These are phyloP conservation scores for Nemania abortiva DNA, from an alignment of 2,329 filamentous ascomycete species.

Conservation along the genomic window DNA sequence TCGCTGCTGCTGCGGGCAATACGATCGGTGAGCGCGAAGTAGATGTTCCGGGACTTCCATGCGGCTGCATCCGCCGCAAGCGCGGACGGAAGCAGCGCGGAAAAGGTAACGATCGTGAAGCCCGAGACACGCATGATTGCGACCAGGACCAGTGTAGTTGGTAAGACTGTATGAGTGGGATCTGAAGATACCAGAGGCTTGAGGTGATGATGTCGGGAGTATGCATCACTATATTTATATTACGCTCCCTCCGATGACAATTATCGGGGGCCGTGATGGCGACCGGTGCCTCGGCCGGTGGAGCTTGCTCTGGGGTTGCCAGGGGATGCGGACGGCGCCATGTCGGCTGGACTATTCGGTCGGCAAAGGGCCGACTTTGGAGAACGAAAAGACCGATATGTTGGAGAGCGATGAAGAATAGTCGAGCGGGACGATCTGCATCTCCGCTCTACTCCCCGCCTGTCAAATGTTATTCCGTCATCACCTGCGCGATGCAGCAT, in stretches of 20 bases:
- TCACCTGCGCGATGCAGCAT: conserved; percentile 8
- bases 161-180: neutral
- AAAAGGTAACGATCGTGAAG: conserved; percentile 34
- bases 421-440: neutral
- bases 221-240: conserved; percentile 8
- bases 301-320: conserved; percentile 7
- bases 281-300: conserved; percentile 21
- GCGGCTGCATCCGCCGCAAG: conserved; percentile 53
- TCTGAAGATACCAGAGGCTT: neutral
- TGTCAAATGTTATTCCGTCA: neutral
- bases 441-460: neutral
- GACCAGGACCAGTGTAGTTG: neutral
- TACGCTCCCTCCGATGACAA: neutral
- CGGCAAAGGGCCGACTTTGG: neutral
- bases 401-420: conserved; percentile 10
- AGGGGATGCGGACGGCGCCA: conserved; percentile 19
- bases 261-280: conserved; percentile 1
- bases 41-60: conserved; percentile 68
- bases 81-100: conserved; percentile 35
- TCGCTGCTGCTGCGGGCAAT: conserved; percentile 62
- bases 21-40: conserved; percentile 69
- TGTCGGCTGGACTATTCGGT: conserved; percentile 25
- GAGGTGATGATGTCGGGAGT: neutral
- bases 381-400: conserved; percentile 4
- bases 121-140: conserved; percentile 35